Evolutionary conservation across 2,329 filamentous ascomycete species (phyloP), one percentile per base, ranked within the genome.

Genomic region (Aspergillus latus): DNA sequence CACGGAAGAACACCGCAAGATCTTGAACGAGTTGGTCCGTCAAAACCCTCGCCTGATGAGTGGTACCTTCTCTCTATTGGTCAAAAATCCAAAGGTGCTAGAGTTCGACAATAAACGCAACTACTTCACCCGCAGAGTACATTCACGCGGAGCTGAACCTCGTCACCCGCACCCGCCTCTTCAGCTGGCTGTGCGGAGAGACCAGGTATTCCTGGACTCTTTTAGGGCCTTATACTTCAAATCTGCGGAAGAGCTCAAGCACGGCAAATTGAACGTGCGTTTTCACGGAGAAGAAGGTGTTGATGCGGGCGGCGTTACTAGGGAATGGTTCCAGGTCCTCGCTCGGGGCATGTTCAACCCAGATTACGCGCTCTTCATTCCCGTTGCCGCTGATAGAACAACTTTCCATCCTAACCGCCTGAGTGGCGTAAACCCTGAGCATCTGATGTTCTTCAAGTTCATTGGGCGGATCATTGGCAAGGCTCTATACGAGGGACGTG

Each of bases 31-130:
- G 72, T 88, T 99, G 62, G 94, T 99, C 54, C 88, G 95, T 62
- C 91, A 96, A 69, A 97, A 96, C 64, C 94, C 95, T 30, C 96
- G 96, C 74, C 85, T 99, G 62, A 99, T 99, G 95, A 97, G 93
- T 57, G 94, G 94, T 52, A 97, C 93, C 2, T 97, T 99, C 76
- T 92, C 93, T 9, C 82, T 99, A 13, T 78, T 99, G 47, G 94
- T 97, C 61, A 97, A 96, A 80, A 99, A 99, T 70, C 95, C 94
- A 28, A 99, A 97, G 81, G 95, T 99, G 3, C 81, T 99, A 10
- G 94, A 99, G 70, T 99, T 99, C 68, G 94, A 99, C 78, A 99
- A 99, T 79, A 99, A 99, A 80, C 92, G 94, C 67, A 97, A 96
- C 76, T 99, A 95, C 82, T 99, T 99, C 81, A 97, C 87, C 71